Conservation (phyloP, 371 early-diverging fungal species). For the Zopfochytrium polystomum region DNA sequence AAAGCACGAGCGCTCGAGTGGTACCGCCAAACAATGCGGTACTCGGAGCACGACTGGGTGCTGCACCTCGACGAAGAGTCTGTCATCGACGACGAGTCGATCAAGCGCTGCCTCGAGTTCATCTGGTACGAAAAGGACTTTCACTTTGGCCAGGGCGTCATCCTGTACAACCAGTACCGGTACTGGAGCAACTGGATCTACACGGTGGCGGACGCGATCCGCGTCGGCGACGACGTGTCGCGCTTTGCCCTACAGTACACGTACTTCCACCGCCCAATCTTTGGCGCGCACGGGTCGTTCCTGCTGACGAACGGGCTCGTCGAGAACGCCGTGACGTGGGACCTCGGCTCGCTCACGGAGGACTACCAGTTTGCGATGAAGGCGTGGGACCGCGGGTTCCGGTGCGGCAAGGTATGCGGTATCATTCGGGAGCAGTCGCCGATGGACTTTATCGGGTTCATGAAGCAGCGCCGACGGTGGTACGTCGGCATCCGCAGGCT, state of each 20-base stretch:
- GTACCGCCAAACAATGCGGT: conserved; percentile 50
- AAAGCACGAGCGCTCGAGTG: conserved; percentile 57
- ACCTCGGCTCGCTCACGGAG: conserved; percentile 52
- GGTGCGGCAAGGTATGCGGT: conserved; percentile 49
- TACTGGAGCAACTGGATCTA: conserved; percentile 55
- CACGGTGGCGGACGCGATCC: conserved; percentile 54
- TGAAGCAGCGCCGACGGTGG: conserved; percentile 55
- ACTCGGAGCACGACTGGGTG: conserved; percentile 55
- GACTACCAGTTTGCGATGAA: conserved; percentile 51
- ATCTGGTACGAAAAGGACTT: conserved; percentile 52
- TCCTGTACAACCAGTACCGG: conserved; percentile 54
- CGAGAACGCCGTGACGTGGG: conserved; percentile 56
- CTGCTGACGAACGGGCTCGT: conserved; percentile 52
- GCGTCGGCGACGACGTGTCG: conserved; percentile 53
- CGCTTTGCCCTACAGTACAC: conserved; percentile 55
- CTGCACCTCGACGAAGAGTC: conserved; percentile 55
- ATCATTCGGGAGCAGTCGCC: conserved; percentile 53
- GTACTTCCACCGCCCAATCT: conserved; percentile 51
- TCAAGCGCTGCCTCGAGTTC: conserved; percentile 45
- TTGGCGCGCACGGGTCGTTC: conserved; percentile 57
- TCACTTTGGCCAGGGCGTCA: conserved; percentile 54
- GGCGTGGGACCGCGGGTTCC: conserved; percentile 51
- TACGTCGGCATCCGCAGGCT: conserved; percentile 53
- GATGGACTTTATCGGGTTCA: conserved; percentile 45
- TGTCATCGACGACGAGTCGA: conserved; percentile 52